Evolutionary conservation across 2,329 filamentous ascomycete genomes (phyloP).

Genomic region (Lithohypha guttulata): DNA sequence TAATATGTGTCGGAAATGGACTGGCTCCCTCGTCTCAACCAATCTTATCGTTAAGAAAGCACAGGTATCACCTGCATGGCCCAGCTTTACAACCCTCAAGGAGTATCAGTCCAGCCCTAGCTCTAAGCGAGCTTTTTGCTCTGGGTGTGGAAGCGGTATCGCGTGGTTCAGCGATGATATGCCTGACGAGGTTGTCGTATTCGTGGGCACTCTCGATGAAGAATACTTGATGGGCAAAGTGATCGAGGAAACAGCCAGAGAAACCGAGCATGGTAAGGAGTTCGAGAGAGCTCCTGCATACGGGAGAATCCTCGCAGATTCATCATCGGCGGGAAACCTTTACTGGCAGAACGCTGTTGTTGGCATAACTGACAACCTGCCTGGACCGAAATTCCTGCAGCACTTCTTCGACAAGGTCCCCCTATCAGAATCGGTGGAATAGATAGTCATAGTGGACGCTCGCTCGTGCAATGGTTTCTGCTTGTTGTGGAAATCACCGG

Average conservation of each 20-base stretch:
- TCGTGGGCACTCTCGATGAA: conserved; percentile 14
- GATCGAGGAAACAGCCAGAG: conserved; percentile 11
- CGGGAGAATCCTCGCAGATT: conserved; percentile 9
- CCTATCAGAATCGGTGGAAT: neutral
- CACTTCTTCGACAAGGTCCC: conserved; percentile 1
- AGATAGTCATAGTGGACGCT: no score
- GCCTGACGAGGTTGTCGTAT: conserved; percentile 12
- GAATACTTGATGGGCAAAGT: conserved; percentile 14
- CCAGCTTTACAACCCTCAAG: conserved; percentile 11
- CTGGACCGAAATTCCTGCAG: conserved; percentile 10
- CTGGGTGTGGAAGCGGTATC: conserved; percentile 14
- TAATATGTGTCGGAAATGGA: conserved; percentile 15
- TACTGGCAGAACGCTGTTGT: conserved; percentile 16
- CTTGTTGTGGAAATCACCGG: neutral
- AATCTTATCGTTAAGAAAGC: conserved; percentile 12
- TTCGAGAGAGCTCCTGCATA: conserved; percentile 11
- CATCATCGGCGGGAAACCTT: conserved; percentile 10
- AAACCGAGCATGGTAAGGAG: conserved; percentile 12
- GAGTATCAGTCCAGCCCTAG: conserved; percentile 13
- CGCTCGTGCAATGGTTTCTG: neutral
- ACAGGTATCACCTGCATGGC: conserved; percentile 14
- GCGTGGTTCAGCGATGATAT: conserved; percentile 13
- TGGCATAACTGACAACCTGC: conserved; percentile 14
- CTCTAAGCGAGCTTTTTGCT: conserved; percentile 12
- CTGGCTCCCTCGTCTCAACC: conserved; percentile 12